These are phyloP conservation scores for Colletotrichum somersetense DNA, from an alignment of 2,329 filamentous ascomycete species.

Conservation along the genomic window DNA sequence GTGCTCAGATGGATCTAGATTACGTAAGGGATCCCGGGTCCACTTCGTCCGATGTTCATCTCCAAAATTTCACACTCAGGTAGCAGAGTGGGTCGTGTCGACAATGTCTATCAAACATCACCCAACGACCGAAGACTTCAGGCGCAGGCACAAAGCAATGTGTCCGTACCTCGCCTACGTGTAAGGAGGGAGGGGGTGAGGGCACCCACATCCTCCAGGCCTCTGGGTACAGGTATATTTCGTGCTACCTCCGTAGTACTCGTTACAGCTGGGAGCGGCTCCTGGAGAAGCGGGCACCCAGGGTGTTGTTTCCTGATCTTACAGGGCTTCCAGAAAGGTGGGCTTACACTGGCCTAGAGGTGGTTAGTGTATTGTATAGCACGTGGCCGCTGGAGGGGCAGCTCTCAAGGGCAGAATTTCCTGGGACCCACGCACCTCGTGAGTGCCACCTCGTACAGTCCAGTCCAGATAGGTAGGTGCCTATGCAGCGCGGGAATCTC, in stretches of 20 bases:
- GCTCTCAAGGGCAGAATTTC: neutral
- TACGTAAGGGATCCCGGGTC: slow-evolving; percentile 11
- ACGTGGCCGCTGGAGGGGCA: slow-evolving; percentile 27
- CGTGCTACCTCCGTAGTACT: no score
- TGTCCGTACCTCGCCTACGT: neutral
- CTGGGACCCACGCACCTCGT: neutral
- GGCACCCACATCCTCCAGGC: neutral
- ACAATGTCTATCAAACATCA: neutral
- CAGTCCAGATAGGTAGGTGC: neutral
- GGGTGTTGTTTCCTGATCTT: slow-evolving; percentile 16
- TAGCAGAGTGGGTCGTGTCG: neutral
- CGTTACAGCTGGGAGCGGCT: neutral
- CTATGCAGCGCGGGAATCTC: neutral
- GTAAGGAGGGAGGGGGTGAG: neutral
- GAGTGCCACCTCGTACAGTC: neutral
- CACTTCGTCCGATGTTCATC: slow-evolving; percentile 26
- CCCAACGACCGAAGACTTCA: neutral
- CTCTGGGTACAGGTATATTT: neutral
- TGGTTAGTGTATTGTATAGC: neutral
- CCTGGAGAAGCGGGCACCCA: slow-evolving; percentile 1
- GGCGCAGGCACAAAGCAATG: neutral
- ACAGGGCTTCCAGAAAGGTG: slow-evolving; percentile 21
- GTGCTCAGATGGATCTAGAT: slow-evolving; percentile 31
- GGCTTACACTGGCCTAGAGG: neutral
- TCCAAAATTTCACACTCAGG: slow-evolving; percentile 3